These are phyloP conservation scores for Hypericum perforatum DNA, from an alignment of 345 rosid genomes.

Conservation along the genomic window DNA sequence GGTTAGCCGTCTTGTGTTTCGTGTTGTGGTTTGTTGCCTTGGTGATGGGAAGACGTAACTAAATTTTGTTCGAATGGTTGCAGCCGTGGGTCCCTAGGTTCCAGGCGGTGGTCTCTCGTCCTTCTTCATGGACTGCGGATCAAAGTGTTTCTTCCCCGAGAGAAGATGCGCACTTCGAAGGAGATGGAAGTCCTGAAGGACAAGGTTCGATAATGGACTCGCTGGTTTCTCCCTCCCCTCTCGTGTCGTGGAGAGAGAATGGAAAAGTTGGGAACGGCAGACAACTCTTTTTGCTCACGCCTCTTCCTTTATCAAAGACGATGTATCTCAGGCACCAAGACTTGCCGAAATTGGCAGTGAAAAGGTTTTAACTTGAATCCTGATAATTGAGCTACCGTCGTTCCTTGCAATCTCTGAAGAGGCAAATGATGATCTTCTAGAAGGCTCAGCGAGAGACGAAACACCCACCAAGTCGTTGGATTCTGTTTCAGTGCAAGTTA, in stretches of 20 bases:
- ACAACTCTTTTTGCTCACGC: slow-evolving; percentile 75
- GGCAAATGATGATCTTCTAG: slow-evolving; percentile 27
- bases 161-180: too few relatives aligned
- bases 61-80: too few relatives aligned
- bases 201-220: slow-evolving; percentile 27
- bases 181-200: slow-evolving; percentile 48
- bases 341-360: slow-evolving; percentile 23
- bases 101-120: slow-evolving; percentile 27
- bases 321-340: slow-evolving; percentile 37
- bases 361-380: slow-evolving; percentile 25
- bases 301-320: slow-evolving; percentile 56
- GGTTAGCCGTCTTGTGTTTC: too few relatives aligned
- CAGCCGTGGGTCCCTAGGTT: slow-evolving; percentile 88
- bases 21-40: too few relatives aligned
- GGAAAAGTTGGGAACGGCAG: slow-evolving; percentile 50
- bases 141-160: too few relatives aligned
- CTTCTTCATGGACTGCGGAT: slow-evolving; percentile 11
- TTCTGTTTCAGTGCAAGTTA: too few relatives aligned
- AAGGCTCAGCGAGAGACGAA: slow-evolving; percentile 19
- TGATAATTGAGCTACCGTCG: slow-evolving; percentile 24
- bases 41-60: too few relatives aligned
- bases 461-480: slow-evolving; percentile 29
- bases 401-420: slow-evolving; percentile 23
- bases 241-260: slow-evolving; percentile 75
- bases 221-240: slow-evolving; percentile 86